A percentile compares a stretch with the other conserved stretches of the same genome.
Evolutionary conservation across 306 rosid genomes (phyloP).

Genomic region (Casuarina glauca): DNA sequence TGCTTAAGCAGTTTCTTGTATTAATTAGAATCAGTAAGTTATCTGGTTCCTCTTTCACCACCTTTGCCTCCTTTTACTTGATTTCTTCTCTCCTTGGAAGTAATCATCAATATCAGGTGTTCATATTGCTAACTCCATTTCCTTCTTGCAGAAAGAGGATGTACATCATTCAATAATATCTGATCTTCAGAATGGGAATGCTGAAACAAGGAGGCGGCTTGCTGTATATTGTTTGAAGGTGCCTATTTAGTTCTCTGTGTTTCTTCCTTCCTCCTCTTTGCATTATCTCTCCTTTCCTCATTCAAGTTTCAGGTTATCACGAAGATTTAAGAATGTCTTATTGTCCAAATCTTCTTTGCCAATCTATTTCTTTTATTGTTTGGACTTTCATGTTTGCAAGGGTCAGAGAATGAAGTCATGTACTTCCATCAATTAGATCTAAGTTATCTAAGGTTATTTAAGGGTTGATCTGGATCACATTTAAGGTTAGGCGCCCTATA

Average conservation of each 20-base stretch:
- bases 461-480: background rate
- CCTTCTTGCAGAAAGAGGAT: conserved; percentile 81
- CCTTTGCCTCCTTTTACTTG: conserved; percentile 28
- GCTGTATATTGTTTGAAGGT: conserved; percentile 99
- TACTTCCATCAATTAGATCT: background rate
- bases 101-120: conserved; percentile 18
- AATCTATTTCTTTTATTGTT: background rate
- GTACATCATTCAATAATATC: conserved; percentile 97
- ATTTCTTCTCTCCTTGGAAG: conserved; percentile 8
- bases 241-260: conserved; percentile 28
- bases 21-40: background rate
- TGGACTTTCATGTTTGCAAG: background rate
- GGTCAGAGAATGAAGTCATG: background rate
- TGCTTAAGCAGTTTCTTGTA: conserved; percentile 2
- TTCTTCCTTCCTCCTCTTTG: conserved; percentile 26
- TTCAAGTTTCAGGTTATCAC: background rate
- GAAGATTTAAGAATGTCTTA: background rate
- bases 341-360: background rate
- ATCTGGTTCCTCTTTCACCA: conserved; percentile 10
- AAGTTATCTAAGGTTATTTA: background rate
- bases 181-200: conserved; percentile 97
- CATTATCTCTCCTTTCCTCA: conserved; percentile 4
- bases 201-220: conserved; percentile 95
- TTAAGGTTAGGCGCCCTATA: background rate
- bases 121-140: conserved; percentile 27